A percentile compares a stretch with the other conserved stretches of the same genome.
Conservation (phyloP, 805 yeast genomes). For the Ogataea pilisensis region DNA sequence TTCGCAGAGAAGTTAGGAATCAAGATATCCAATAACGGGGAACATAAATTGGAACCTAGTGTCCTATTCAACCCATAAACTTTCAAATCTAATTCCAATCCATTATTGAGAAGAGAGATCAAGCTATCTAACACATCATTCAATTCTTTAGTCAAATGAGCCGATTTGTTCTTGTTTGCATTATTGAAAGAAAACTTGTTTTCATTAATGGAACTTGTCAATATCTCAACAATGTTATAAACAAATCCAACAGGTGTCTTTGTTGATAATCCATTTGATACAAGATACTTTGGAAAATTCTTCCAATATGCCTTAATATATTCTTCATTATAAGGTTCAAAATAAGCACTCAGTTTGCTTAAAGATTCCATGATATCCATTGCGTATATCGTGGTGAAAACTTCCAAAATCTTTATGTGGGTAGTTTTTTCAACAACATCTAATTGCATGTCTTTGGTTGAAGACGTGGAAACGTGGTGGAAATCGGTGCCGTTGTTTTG, state of each 20-base stretch:
- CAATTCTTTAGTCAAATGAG: conserved; percentile 12
- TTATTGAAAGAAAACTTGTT: conserved; percentile 28
- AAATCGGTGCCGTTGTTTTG: conserved; percentile 2
- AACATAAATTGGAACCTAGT: conserved; percentile 48
- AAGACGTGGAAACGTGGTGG: conserved; percentile 4
- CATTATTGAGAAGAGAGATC: conserved; percentile 32
- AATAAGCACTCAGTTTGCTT: conserved; percentile 24
- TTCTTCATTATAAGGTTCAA: conserved; percentile 22
- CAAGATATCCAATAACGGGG: conserved; percentile 37
- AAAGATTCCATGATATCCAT: conserved; percentile 56
- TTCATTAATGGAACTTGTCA: conserved; percentile 38
- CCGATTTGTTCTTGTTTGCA: conserved; percentile 14
- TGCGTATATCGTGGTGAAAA: conserved; percentile 44
- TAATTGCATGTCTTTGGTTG: conserved; percentile 16
- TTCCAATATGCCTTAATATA: conserved; percentile 32
- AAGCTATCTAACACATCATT: conserved; percentile 21
- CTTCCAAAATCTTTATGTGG: conserved; percentile 46
- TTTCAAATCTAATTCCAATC: conserved; percentile 39
- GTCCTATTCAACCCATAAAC: conserved; percentile 52
- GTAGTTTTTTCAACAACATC: conserved; percentile 31
- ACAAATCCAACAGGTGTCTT: conserved; percentile 52
- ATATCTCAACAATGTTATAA: conserved; percentile 48
- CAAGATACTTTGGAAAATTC: conserved; percentile 31
- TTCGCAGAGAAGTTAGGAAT: conserved; percentile 29
- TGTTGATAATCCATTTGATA: conserved; percentile 42